Evolutionary conservation across 1,139 yeast species (phyloP), one percentile per base, ranked within the genome.

Genomic region (Geotrichum histeridarum): DNA sequence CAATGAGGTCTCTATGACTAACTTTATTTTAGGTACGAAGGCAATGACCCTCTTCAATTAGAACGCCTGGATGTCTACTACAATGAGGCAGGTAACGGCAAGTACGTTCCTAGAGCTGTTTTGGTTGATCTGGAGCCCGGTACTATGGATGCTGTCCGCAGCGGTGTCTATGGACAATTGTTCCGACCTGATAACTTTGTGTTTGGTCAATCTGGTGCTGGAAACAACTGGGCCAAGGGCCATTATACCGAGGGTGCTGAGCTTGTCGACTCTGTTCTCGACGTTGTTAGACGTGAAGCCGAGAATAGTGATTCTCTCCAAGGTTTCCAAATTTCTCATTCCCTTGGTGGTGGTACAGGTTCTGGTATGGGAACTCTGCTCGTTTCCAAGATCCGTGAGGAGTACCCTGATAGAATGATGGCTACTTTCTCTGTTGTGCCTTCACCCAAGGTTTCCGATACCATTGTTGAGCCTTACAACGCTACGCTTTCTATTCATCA

Each of bases 191-290:
- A 75, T 63, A 74, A 75, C 62, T 64, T 73, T 56, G 68, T 74
- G 42, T 64, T 72, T 44, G 78, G 78, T 27, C 72, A 73, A 58
- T 68, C 73, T 50, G 77, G 78, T 39, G 78, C 78, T 6, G 78
- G 78, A n/a, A 74, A 74, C 64, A 74, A 73, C 64, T 74, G 78
- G 78, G 78, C 78, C 59, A 74, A 74, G 63, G 78, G 78, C 45
- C 73, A 69, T 62, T 74, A 74, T 65, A 74, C 78, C 18, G 78
- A 74, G 59, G 78, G 78, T 39, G 77, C 77, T 12, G 78, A 74
- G 61, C 67, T 74, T 47, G 68, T 74, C 58, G 78, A 75, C 57
- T 64, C 73, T 14, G 77, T 74, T 18, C 65, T 75, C 66, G 78
- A 74, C 55, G 77, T 73, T 31, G 70, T 74, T 33, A 69, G 78